phyloP scores from a whole-genome alignment of 371 early-diverging fungal species.

The Mortierella sp. region DNA sequence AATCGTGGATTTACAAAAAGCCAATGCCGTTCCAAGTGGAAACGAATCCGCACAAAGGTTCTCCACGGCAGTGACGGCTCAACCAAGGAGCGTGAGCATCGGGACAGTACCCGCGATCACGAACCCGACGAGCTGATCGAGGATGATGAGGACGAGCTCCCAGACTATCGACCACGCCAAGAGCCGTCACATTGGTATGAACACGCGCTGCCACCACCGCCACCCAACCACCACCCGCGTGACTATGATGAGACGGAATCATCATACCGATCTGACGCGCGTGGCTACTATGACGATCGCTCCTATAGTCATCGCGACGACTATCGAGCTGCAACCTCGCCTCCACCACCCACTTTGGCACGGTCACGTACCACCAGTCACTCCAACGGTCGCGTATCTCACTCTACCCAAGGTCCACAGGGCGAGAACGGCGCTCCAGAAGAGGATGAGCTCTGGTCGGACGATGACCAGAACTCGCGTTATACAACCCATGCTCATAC shows the following conservation, averaged over 20 bases:
- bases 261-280: not conserved
- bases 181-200: conserved; percentile 8
- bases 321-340: conserved; percentile 6
- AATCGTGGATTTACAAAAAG: conserved; percentile 42
- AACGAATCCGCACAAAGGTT: conserved; percentile 46
- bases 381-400: not conserved
- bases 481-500: not conserved
- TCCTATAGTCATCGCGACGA: not conserved
- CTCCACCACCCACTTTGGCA: conserved; percentile 7
- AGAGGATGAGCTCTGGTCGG: conserved; percentile 41
- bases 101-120: conserved; percentile 18
- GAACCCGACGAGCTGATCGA: conserved; percentile 40
- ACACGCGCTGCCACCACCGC: conserved; percentile 1
- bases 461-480: conserved; percentile 19
- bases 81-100: conserved; percentile 24
- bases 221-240: not conserved
- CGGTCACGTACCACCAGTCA: not conserved
- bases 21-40: conserved; percentile 52
- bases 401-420: not conserved
- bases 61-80: conserved; percentile 24
- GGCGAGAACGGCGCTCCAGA: conserved; percentile 2
- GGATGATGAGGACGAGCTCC: conserved; percentile 32
- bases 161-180: conserved; percentile 1
- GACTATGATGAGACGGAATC: conserved; percentile 11
- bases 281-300: not conserved